A percentile compares a stretch with the other conserved stretches of the same genome.
phyloP scores from a whole-genome alignment of 1,284 basidiomycete species.

The Paramarasmius palmivorus region DNA sequence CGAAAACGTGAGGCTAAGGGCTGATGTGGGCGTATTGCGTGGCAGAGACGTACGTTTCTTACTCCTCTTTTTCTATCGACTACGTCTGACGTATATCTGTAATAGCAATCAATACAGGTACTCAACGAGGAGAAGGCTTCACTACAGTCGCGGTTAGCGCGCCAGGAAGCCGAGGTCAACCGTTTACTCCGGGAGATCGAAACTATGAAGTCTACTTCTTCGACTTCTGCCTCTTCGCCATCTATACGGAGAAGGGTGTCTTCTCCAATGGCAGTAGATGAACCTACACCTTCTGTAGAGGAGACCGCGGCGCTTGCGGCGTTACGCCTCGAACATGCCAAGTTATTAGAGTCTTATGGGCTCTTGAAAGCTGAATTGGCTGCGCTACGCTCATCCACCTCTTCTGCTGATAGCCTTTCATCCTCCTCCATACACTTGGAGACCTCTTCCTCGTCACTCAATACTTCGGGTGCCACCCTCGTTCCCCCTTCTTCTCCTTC shows the following conservation, averaged over 20 bases:
- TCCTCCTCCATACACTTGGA: too few species aligned
- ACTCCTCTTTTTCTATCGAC: neutral
- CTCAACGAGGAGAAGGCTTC: conserved; percentile 68
- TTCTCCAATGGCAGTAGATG: neutral
- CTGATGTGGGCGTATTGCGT: conserved; percentile 54
- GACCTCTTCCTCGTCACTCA: too few species aligned
- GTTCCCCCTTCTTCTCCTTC: too few species aligned
- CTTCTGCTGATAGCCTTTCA: too few species aligned
- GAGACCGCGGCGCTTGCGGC: conserved; percentile 54
- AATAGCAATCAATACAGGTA: conserved; percentile 43
- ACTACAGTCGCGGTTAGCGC: conserved; percentile 56
- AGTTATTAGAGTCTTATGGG: conserved; percentile 66
- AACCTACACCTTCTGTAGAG: conserved; percentile 29
- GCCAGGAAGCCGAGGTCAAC: conserved; percentile 57
- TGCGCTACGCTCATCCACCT: conserved; percentile 1
- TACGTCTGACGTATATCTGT: neutral
- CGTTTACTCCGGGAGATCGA: conserved; percentile 57
- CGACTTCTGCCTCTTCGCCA: neutral
- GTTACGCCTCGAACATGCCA: conserved; percentile 60
- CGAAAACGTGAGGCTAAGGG: conserved; percentile 57
- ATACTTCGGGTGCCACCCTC: too few species aligned
- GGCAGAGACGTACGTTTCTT: conserved; percentile 43
- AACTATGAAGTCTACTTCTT: neutral
- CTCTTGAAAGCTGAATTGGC: conserved; percentile 51
- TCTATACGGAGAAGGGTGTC: neutral